These are phyloP conservation scores for Aspergillus heteromorphus DNA, from an alignment of 495 filamentous ascomycete genomes.

Conservation along the genomic window DNA sequence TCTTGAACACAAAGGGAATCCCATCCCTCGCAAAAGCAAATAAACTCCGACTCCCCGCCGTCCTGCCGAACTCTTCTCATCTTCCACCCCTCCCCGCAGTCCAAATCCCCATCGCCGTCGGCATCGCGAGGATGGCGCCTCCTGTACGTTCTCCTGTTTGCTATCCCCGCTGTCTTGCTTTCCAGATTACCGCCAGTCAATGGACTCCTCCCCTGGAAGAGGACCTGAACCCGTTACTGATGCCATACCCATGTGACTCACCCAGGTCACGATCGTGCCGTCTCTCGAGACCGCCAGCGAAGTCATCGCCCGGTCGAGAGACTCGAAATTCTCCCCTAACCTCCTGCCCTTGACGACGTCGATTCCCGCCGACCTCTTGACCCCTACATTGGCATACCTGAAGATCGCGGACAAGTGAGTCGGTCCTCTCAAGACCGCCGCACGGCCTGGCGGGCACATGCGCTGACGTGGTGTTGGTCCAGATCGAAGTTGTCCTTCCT, in stretches of 20 bases:
- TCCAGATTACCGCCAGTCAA: background rate
- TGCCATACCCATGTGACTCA: conserved; percentile 17
- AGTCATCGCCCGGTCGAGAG: conserved; percentile 46
- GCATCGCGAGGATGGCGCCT: conserved; percentile 27
- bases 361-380: conserved; percentile 85
- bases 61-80: background rate
- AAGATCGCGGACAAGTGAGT: conserved; percentile 74
- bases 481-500: conserved; percentile 61
- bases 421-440: background rate
- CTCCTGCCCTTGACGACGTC: conserved; percentile 80
- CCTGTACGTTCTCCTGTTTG: conserved; percentile 21
- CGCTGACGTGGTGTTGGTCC: conserved; percentile 1
- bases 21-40: too few relatives aligned
- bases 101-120: background rate
- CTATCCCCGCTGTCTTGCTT: background rate
- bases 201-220: background rate
- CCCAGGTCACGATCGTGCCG: conserved; percentile 35
- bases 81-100: background rate
- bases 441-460: background rate
- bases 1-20: too few relatives aligned
- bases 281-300: conserved; percentile 42
- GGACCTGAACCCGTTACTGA: conserved; percentile 1
- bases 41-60: background rate
- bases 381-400: conserved; percentile 84
- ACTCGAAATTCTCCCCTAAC: conserved; percentile 61